These are phyloP conservation scores for Globisporangium nagaii DNA, from an alignment of 352 stramenopile species.

Conservation along the genomic window DNA sequence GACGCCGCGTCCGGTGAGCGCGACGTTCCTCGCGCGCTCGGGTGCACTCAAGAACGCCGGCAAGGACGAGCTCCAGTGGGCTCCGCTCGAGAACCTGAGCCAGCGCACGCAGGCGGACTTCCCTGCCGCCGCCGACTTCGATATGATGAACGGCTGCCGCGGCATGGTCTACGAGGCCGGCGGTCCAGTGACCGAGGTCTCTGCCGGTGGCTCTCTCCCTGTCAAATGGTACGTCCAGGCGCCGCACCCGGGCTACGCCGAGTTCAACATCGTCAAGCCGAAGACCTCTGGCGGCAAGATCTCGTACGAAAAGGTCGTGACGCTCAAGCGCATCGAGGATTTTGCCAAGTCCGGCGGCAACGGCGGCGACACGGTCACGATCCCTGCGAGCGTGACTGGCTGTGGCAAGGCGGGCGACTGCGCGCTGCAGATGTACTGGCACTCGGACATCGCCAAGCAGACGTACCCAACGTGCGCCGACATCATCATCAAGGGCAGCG, in stretches of 20 bases:
- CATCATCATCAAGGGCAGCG: neutral
- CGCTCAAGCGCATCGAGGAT: constrained; percentile 31
- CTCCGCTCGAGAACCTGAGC: constrained; percentile 45
- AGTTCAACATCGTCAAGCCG: constrained; percentile 53
- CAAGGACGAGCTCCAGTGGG: constrained; percentile 38
- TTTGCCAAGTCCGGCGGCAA: constrained; percentile 33
- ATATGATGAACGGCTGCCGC: constrained; percentile 56
- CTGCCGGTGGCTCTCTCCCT: constrained; percentile 27
- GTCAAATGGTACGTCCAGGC: constrained; percentile 56
- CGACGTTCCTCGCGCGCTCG: constrained; percentile 31
- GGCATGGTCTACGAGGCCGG: constrained; percentile 41
- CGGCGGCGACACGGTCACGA: constrained; percentile 20
- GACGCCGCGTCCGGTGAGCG: constrained; percentile 15
- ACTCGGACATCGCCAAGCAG: constrained; percentile 51
- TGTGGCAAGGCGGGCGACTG: constrained; percentile 38
- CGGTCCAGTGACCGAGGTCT: constrained; percentile 37
- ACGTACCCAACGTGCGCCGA: constrained; percentile 50
- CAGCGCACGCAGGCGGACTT: constrained; percentile 38
- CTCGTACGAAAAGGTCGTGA: constrained; percentile 32
- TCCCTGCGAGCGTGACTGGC: constrained; percentile 36
- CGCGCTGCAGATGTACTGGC: constrained; percentile 56
- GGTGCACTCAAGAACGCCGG: constrained; percentile 39
- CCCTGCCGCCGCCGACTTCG: constrained; percentile 36
- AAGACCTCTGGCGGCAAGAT: constrained; percentile 31
- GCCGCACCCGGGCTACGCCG: constrained; percentile 45